Evolutionary conservation across 371 early-diverging fungal species (phyloP), one percentile per base, ranked within the genome.

Genomic region (Rhizopus stolonifer): DNA sequence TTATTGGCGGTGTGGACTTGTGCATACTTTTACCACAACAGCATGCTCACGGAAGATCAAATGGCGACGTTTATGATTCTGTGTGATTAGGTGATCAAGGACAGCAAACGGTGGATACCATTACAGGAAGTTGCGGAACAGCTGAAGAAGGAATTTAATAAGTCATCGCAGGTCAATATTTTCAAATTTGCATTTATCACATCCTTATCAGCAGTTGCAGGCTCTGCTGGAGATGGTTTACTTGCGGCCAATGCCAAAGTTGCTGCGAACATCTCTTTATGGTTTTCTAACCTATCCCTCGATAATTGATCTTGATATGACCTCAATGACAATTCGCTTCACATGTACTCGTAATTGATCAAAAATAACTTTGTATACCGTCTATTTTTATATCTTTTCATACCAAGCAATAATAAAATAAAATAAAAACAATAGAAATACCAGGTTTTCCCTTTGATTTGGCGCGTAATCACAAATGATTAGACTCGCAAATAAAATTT

Each of bases 1-100:
- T 32, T 48, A 10, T 32, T 48, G 33, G 31, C 49, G 34, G 8
- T 34, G 34, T 34, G 34, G 34, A n/a, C 34, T 34, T n/a, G 34
- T 34, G 34, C 3, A n/a, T 34, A 34, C 14, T 34, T 34, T 34
- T n/a, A 34, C 34, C 34, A 34, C 34, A 34, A 34, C n/a, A 34
- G n/a, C 34, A n/a, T 34, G 34, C 34, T 34, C 34, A 34, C 34
- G 34, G 34, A 34, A 34, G 34, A 8, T n/a, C 34, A 34, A 34
- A 34, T 34, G n/a, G 34, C 34, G 34, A 34, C 34, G 34, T 34
- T 34, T 34, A 34, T 34, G 34, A 34, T 34, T 34, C 34, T 34
- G 34, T 34, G 14, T 34, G 34, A 34, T n/a, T 34, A 6, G 34
- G 34, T 34, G 34, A 4, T 34, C 34, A 34, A 34, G n/a, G 34